phyloP scores from a whole-genome alignment of 2,329 filamentous ascomycete genomes.

The Dactylonectria macrodidyma region DNA sequence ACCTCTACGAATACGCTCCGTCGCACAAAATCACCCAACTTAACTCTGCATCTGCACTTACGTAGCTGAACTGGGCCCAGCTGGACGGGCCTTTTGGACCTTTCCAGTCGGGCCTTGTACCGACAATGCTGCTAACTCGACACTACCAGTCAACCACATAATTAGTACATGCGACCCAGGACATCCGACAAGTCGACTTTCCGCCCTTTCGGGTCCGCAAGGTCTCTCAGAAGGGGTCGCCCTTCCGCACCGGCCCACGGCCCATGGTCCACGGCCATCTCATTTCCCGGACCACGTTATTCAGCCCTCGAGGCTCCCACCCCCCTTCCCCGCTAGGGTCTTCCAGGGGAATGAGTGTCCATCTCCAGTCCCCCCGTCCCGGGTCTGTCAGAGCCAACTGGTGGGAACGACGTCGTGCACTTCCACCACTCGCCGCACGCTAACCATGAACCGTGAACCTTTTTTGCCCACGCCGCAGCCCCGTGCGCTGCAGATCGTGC shows the following conservation, averaged over 20 bases:
- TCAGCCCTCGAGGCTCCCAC: slow-evolving; percentile 6
- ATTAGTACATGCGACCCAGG: too few relatives aligned
- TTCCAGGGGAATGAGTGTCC: slow-evolving; percentile 21
- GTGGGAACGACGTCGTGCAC: slow-evolving; percentile 38
- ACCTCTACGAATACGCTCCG: slow-evolving; percentile 13
- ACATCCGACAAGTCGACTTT: slow-evolving; percentile 4
- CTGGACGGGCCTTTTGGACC: too few relatives aligned
- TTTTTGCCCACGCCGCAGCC: slow-evolving; percentile 39
- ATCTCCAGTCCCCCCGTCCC: slow-evolving; percentile 20
- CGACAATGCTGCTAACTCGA: too few relatives aligned
- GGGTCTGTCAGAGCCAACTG: slow-evolving; percentile 44
- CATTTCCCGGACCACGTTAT: slow-evolving; percentile 30
- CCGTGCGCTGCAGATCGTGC: slow-evolving; percentile 47
- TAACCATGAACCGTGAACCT: slow-evolving; percentile 3
- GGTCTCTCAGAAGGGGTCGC: slow-evolving; percentile 1
- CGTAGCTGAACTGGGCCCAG: too few relatives aligned
- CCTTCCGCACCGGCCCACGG: slow-evolving; percentile 26
- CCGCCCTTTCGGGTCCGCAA: slow-evolving; percentile 27
- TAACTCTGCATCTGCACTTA: neutral
- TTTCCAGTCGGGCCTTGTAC: too few relatives aligned
- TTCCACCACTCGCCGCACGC: slow-evolving; percentile 39
- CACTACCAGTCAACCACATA: too few relatives aligned
- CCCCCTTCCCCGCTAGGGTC: neutral
- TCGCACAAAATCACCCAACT: neutral
- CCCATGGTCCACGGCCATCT: slow-evolving; percentile 24